Evolutionary conservation across 169 alveolate species (phyloP), one percentile per base, ranked within the genome.

Genomic region (Amoebophrya sp.): DNA sequence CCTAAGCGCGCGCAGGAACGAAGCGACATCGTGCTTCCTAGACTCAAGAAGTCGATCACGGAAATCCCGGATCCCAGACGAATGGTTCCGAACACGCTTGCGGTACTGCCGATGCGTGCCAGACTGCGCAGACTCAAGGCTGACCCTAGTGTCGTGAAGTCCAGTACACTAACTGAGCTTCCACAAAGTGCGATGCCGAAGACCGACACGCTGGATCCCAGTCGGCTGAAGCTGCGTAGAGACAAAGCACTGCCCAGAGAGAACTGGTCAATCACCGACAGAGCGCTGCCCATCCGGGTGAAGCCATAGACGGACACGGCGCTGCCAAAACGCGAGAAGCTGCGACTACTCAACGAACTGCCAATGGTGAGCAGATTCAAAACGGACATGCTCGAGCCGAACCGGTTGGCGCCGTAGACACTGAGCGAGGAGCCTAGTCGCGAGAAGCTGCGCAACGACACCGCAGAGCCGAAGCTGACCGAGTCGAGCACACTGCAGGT

Each of bases 401-500:
- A 89, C 23, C 90, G 90, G 2, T 29, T 40, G 23, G n/a, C 41
- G 34, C n/a, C 90, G 47, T 34, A 89, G 41, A 33, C 90, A 33
- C 54, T 36, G 90, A 14, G 40, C 54, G 90, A 36, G n/a, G 41
- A 26, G 34, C 90, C 90, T 26, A 89, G 34, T 33, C 90, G 90
- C 24, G 90, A 41, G 40, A 26, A 33, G 90, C n/a, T 36, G 36
- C 90, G 90, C 90, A 89, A 24, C n/a, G 90, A 89, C 41, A 89
- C 24, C 6, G 54, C 39, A 33, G 41, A 26, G 34, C 53, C 36
- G n/a, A 89, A 33, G n/a, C 23, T 0, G 41, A 47, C 90, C 54
- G 41, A 0, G 90, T 89, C 90, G 41, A 89, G 90, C n/a, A 89
- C 90, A 40, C 54, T 36, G 2, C 33, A 14, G 3, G 40, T 36